phyloP scores from a whole-genome alignment of 2,329 filamentous ascomycete species.

The Aspergillus uvarum region DNA sequence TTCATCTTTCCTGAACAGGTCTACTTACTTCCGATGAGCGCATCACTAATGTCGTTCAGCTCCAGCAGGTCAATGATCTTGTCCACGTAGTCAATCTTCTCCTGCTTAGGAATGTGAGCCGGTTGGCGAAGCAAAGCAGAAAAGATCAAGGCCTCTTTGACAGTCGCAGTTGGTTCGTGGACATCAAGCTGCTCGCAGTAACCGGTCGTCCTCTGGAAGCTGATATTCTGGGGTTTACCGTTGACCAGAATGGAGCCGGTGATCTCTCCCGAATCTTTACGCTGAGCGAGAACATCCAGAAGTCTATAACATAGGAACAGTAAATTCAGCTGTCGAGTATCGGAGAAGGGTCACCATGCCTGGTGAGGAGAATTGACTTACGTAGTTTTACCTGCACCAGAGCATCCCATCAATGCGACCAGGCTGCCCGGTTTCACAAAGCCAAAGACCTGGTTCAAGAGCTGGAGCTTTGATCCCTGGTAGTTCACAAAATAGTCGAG shows the following conservation, averaged over 20 bases:
- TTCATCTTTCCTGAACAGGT: too few relatives aligned
- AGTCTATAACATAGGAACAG: conserved; percentile 28
- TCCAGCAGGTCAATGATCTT: conserved; percentile 65
- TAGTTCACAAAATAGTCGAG: conserved; percentile 67
- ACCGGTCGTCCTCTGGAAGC: conserved; percentile 53
- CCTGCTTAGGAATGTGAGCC: conserved; percentile 51
- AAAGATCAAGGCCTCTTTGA: conserved; percentile 64
- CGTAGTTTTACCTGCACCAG: conserved; percentile 63
- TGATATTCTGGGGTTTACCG: conserved; percentile 40
- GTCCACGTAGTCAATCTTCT: conserved; percentile 66
- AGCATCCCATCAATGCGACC: conserved; percentile 78
- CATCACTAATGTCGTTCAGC: conserved; percentile 62
- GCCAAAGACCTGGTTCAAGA: conserved; percentile 63
- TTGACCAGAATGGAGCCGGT: conserved; percentile 45
- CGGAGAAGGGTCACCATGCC: neutral
- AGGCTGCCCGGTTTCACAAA: conserved; percentile 73
- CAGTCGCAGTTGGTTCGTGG: conserved; percentile 62
- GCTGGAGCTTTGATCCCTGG: conserved; percentile 44
- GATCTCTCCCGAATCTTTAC: conserved; percentile 44
- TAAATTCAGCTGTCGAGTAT: too few relatives aligned
- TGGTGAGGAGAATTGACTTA: conserved; percentile 10
- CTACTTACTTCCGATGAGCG: conserved; percentile 53
- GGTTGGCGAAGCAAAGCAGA: conserved; percentile 63
- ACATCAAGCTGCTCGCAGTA: conserved; percentile 64
- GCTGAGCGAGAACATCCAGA: conserved; percentile 45